Evolutionary conservation across 257 asterid genomes (phyloP), one percentile per base, ranked within the genome.

Genomic region (Oldenlandia corymbosa): DNA sequence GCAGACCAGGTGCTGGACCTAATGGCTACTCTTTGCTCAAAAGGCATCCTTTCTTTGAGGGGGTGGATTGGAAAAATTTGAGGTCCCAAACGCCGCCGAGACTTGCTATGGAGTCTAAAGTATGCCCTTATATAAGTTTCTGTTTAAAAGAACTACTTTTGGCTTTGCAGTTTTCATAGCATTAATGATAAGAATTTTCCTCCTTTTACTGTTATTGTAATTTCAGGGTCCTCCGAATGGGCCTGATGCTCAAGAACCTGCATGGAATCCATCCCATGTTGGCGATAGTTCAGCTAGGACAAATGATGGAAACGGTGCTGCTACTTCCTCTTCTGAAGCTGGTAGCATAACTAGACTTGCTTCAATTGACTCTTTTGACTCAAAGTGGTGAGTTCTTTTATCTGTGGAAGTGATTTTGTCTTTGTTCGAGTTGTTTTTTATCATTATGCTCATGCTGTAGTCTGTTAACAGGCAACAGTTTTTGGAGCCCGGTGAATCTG

Each of bases 401-500:
- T 42, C 41, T 8, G n/a, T n/a, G 37, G 24, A 45, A 60, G 41
- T 12, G 34, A 42, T 20, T n/a, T n/a, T 17, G 39, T 1, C 41
- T 23, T 26, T 14, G 18, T n/a, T 34, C 10, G 47, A 18, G 64
- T 41, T 55, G 28, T 57, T 32, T 39, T 10, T 41, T n/a, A 45
- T 60, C 58, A 46, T 57, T 54, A 2, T 39, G 1, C 31, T 61
- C 48, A 53, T 58, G 31, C 68, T 50, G 27, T 68, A 66, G 39
- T 60, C 46, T 32, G 21, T 70, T 57, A 68, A 62, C 87, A 93
- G 99, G 99, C 77, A 93, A 73, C 97, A 90, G 51, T 90, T 93
- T 77, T 75, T 93, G 85, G 99, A 93, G 81, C 92, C 95, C 0
- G 97, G 99, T 8, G 99, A 93, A 79, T 87, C 95, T 1, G 95